These are phyloP conservation scores for Melanogaster broomeanus DNA, from an alignment of 768 basidiomycete genomes.

Conservation along the genomic window DNA sequence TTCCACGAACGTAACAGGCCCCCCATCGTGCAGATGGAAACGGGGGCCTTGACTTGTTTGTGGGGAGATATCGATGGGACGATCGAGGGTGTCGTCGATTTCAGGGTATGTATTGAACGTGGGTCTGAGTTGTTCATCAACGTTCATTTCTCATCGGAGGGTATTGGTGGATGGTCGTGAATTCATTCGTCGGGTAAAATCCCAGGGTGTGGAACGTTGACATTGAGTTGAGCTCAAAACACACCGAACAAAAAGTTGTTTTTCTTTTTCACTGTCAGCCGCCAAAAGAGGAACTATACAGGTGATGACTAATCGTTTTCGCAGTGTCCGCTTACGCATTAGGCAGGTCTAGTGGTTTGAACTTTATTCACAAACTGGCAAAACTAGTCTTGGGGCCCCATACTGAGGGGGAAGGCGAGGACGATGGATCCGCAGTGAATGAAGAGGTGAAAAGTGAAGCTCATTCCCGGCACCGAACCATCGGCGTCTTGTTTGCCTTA, in stretches of 20 bases:
- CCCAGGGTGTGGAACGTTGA: neutral
- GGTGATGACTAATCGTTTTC: constrained; percentile 26
- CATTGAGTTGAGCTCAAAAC: neutral
- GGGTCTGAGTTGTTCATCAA: too few species aligned
- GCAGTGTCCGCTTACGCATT: constrained; percentile 5
- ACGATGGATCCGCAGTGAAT: neutral
- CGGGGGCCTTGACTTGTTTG: constrained; percentile 68
- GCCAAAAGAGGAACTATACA: constrained; percentile 12
- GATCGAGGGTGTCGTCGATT: neutral
- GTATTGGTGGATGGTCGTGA: too few species aligned
- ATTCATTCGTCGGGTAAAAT: neutral
- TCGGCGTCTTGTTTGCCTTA: neutral
- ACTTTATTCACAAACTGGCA: neutral
- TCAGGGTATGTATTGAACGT: too few species aligned
- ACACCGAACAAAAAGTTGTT: neutral
- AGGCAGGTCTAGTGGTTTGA: constrained; percentile 25
- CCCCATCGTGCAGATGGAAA: constrained; percentile 42
- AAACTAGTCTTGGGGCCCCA: neutral
- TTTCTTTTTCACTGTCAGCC: too few species aligned
- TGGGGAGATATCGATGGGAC: constrained; percentile 21
- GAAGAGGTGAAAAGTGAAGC: neutral
- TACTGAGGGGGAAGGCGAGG: too few species aligned
- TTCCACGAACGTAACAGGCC: constrained; percentile 80
- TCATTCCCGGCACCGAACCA: neutral
- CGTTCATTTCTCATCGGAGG: too few species aligned